Conservation (phyloP, 1,139 yeast species). For the Yamadazyma sp. region DNA sequence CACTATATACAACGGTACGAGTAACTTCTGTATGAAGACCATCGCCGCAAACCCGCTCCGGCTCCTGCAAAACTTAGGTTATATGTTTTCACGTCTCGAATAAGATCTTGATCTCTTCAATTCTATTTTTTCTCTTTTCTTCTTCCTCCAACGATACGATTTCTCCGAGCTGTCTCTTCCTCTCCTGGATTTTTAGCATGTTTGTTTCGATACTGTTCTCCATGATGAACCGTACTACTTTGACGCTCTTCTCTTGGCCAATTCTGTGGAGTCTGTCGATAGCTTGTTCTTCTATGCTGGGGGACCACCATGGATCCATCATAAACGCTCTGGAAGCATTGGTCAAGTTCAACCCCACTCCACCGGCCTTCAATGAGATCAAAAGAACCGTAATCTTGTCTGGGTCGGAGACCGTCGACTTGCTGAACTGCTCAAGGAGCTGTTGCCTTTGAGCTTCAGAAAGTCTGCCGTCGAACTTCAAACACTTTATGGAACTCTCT, state of each 20-base stretch:
- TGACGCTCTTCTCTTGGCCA: slow-evolving; percentile 77
- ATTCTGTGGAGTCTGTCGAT: slow-evolving; percentile 91
- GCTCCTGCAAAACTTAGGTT: too few species aligned
- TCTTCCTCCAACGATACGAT: slow-evolving; percentile 82
- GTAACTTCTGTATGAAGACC: slow-evolving; percentile 2
- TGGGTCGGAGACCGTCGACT: slow-evolving; percentile 24
- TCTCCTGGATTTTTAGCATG: slow-evolving; percentile 84
- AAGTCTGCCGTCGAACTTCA: slow-evolving; percentile 80
- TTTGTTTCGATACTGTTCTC: slow-evolving; percentile 86
- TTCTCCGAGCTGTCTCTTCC: slow-evolving; percentile 83
- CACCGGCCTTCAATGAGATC: slow-evolving; percentile 88
- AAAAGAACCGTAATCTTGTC: slow-evolving; percentile 56
- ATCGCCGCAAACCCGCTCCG: not conserved
- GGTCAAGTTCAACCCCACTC: slow-evolving; percentile 89
- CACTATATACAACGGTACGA: not conserved
- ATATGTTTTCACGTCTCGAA: slow-evolving; percentile 49
- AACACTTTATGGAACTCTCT: slow-evolving; percentile 27
- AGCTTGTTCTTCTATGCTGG: slow-evolving; percentile 91
- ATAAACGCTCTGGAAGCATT: slow-evolving; percentile 83
- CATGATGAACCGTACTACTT: slow-evolving; percentile 77
- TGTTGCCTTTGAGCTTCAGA: slow-evolving; percentile 64
- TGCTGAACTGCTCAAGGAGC: slow-evolving; percentile 56
- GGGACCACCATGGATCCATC: slow-evolving; percentile 99
- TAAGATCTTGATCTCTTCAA: slow-evolving; percentile 78
- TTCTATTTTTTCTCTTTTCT: slow-evolving; percentile 66